Evolutionary conservation across 768 basidiomycete genomes (phyloP), one percentile per base, ranked within the genome.

Genomic region (Clitopilus passeckerianus): DNA sequence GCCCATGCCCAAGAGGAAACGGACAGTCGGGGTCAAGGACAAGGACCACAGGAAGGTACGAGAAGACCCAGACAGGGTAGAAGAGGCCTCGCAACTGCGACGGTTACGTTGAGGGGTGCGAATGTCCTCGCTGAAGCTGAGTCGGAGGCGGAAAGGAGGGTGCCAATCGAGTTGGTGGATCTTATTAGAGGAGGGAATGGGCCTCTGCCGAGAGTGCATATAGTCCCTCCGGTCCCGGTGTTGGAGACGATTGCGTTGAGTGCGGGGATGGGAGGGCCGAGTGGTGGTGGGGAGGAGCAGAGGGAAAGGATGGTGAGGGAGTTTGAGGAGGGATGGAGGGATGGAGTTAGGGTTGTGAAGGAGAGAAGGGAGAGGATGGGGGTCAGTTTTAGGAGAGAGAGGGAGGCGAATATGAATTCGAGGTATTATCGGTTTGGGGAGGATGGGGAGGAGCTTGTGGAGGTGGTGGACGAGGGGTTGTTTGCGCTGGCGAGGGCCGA

Each of bases 311-410:
- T 18, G 34, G 78, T 86, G 52, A 74, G 76, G 10, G 67, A 83
- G 61, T 91, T 90, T 64, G 76, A 76, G 66, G 74, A 70, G 24
- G 89, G 88, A 15, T 90, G 88, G 88, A 68, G 70, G 1, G 81
- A 85, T 63, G 89, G 87, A 3, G 64, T 89, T 52, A 69, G 72
- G 15, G 79, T 80, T 53, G 72, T 90, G 22, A 69, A 68, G n/a
- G 77, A 78, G n/a, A 79, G 76, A 14, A 77, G 81, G 30, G 69
- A 67, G 5, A 73, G 85, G 57, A 61, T 85, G 57, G 66, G 72
- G 54, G 71, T 77, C 61, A 84, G 81, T 27, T 80, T 65, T 41
- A 1, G 54, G 10, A 46, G 66, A 37, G 50, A 35, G 33, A 41
- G 12, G 10, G 37, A 41, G n/a, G 12, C 5, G 5, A 18, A 18